A percentile compares a stretch with the other conserved stretches of the same genome.
Evolutionary conservation across 345 rosid genomes (phyloP).

Genomic region (Brassica nigra): DNA sequence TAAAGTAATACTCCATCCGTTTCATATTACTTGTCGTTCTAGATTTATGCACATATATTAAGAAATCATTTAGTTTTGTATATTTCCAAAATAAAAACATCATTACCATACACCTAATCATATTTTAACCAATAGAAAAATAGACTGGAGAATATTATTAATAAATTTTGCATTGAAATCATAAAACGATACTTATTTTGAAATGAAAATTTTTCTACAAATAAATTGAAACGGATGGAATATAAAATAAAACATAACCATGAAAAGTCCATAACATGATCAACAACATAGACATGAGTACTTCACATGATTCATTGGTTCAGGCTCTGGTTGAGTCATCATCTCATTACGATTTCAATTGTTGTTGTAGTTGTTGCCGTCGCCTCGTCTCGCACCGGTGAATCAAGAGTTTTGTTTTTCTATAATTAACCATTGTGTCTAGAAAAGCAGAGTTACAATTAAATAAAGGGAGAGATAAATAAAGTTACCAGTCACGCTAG

Average conservation of each 20-base stretch:
- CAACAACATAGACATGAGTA: neutral
- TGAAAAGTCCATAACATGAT: neutral
- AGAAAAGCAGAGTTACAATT: neutral
- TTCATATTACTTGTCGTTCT: too few relatives aligned
- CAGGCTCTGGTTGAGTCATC: neutral
- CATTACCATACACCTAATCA: too few relatives aligned
- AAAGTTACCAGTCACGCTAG: neutral
- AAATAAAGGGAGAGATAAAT: neutral
- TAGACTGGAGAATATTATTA: too few relatives aligned
- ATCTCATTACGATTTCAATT: neutral
- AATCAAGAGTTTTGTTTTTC: neutral
- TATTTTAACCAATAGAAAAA: too few relatives aligned
- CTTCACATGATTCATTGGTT: neutral
- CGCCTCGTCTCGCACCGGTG: neutral
- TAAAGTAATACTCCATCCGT: neutral
- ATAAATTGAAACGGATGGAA: too few relatives aligned
- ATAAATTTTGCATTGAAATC: too few relatives aligned
- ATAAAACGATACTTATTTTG: too few relatives aligned
- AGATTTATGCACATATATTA: too few relatives aligned
- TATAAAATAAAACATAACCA: too few relatives aligned
- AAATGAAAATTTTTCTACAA: too few relatives aligned
- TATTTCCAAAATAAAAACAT: too few relatives aligned
- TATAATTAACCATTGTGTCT: neutral
- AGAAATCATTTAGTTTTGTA: too few relatives aligned
- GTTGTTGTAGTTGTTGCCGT: neutral